Evolutionary conservation across 306 rosid species (phyloP).

Genomic region (Cotoneaster glaucophyllus): DNA sequence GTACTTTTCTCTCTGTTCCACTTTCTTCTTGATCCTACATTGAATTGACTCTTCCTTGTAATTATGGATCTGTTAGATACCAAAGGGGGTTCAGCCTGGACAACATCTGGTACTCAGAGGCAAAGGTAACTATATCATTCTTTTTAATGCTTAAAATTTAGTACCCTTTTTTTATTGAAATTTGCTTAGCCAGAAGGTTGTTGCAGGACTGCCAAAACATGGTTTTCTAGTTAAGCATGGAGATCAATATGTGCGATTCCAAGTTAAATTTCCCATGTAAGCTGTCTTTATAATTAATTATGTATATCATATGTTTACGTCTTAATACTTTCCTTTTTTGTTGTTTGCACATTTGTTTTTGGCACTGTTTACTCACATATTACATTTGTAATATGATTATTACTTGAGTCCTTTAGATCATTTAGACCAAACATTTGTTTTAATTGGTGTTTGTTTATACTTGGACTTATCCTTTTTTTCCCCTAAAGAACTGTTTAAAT

Average conservation of each 20-base stretch:
- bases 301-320: not conserved
- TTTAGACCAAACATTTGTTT: not conserved
- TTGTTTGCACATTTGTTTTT: not conserved
- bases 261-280: constrained; percentile 72
- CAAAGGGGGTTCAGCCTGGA: constrained; percentile 90
- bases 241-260: constrained; percentile 83
- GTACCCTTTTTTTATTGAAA: not conserved
- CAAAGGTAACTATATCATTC: constrained; percentile 45
- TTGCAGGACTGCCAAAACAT: constrained; percentile 64
- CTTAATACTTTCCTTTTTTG: not conserved
- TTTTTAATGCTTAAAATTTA: constrained; percentile 10
- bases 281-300: constrained; percentile 7
- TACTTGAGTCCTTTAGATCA: not conserved
- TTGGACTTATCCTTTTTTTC: not conserved
- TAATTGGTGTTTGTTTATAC: not conserved
- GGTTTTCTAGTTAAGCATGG: constrained; percentile 68
- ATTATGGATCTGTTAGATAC: constrained; percentile 58
- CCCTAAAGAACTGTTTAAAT: not conserved
- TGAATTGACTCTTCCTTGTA: constrained; percentile 15
- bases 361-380: not conserved
- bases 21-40: not conserved
- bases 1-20: not conserved
- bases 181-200: constrained; percentile 8
- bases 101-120: constrained; percentile 78
- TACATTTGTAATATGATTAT: not conserved